Base-by-base conservation (phyloP, 176 grass and related monocot species). In the Stipa capillata region DNA sequence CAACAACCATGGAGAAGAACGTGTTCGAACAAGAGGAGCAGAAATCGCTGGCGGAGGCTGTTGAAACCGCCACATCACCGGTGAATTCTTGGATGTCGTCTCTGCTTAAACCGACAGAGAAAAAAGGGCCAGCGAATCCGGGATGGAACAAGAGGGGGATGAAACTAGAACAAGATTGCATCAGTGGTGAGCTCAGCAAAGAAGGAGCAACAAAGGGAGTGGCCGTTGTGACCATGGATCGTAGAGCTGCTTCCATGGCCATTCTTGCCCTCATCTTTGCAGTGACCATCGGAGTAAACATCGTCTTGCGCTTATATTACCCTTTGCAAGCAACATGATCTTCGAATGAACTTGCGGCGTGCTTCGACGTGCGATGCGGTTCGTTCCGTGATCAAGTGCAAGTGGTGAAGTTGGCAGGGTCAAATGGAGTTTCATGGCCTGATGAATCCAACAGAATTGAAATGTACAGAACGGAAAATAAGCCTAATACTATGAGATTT, bases 221-320 rank as follows among this genome's bases (percentile, higher is more conserved):
- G 37, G 63, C 21, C 13, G 4, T 69, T 17, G 35, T 37, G 63
- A 44, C 70, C 20, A 71, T 62, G 62, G 71, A 80, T 23, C 62
- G 44, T 15, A 85, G 70, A 47, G 27, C 41, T 13, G 13, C 16
- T 76, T 75, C 43, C 20, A 28, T 85, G 53, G 17, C 54, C 52
- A 16, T 81, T 85, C 33, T 89, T 34, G 87, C 76, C 43, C 71
- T 89, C 2, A 76, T 89, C 37, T 55, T 81, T 6, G 82, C 44
- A 17, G 6, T 89, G 63, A 29, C 77, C 3, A 76, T 81, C 1
- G 77, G 76, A 16, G 50, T 80, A 76, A 34, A 78, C 20, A 8
- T 89, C 20, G 0, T 76, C 16, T 3, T 80, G 61, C 69, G 54
- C 43, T 29, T 74, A 2, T 76, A 85, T 8, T 39, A 77, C 13